Conservation (phyloP, 805 yeast genomes). For the Yarrowia sp. region DNA sequence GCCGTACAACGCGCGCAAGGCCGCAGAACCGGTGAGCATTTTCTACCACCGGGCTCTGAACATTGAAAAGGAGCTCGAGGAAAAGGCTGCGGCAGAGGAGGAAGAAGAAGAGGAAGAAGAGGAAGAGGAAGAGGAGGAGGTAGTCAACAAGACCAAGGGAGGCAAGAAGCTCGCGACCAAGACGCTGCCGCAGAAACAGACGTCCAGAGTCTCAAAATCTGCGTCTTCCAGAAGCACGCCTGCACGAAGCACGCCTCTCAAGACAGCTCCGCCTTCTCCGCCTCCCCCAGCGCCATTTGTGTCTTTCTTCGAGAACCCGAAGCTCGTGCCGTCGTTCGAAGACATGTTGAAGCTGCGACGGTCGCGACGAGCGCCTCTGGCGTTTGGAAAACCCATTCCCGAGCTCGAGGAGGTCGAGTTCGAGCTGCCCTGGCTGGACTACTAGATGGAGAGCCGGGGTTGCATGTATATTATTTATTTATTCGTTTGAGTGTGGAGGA, state of each 20-base stretch:
- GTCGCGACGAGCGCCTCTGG: constrained; percentile 12
- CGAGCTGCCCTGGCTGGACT: background rate
- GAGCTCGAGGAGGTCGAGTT: constrained; percentile 2
- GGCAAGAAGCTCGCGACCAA: background rate
- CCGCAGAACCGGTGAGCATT: background rate
- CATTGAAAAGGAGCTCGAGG: background rate
- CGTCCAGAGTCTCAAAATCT: background rate
- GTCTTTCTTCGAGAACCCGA: constrained; percentile 14
- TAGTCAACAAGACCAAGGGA: background rate
- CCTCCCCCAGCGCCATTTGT: constrained; percentile 1
- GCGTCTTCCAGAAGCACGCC: background rate
- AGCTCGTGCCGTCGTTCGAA: constrained; percentile 10
- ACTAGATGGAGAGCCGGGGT: background rate
- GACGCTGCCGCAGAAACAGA: background rate
- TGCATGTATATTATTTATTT: constrained; percentile 1
- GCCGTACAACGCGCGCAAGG: background rate
- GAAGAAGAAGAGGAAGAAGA: background rate
- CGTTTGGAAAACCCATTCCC: constrained; percentile 9
- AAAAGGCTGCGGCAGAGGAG: background rate
- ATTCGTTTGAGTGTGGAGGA: background rate
- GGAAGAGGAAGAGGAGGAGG: constrained; percentile 4
- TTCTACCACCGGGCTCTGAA: constrained; percentile 1
- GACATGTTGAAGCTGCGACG: constrained; percentile 9
- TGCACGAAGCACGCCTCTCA: background rate
- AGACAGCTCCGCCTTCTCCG: background rate